Percentiles rank a stretch among this genome's conserved stretches.
Conservation (phyloP, 1,284 basidiomycete genomes). For the Tylopilus sp. region DNA sequence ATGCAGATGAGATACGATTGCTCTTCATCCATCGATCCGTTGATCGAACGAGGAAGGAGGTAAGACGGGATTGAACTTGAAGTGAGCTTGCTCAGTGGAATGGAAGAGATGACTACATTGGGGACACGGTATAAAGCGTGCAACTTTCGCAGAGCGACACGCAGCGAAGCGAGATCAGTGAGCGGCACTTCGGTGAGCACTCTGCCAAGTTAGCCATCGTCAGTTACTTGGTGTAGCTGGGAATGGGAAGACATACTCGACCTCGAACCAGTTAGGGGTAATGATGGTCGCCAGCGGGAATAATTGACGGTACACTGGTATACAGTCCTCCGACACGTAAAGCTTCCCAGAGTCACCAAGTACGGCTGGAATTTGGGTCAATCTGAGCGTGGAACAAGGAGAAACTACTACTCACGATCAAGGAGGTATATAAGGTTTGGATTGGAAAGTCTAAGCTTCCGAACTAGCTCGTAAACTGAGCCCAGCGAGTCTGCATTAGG, state of each 20-base stretch:
- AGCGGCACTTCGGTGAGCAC: conserved; percentile 71
- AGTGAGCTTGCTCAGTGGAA: conserved; percentile 61
- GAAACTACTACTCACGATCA: conserved; percentile 64
- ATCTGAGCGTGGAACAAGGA: conserved; percentile 3
- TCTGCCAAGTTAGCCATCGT: conserved; percentile 38
- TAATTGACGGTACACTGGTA: conserved; percentile 84
- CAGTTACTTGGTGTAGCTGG: not conserved
- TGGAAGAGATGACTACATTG: conserved; percentile 89
- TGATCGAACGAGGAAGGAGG: conserved; percentile 31
- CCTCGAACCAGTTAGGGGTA: conserved; percentile 98
- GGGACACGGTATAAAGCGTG: conserved; percentile 74
- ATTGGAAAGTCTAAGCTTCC: conserved; percentile 52
- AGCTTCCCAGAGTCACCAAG: conserved; percentile 85
- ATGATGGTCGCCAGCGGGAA: conserved; percentile 83
- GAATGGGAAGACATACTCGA: conserved; percentile 63
- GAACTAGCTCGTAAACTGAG: conserved; percentile 62
- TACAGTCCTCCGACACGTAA: conserved; percentile 84
- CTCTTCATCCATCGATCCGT: conserved; percentile 20
- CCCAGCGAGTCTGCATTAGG: conserved; percentile 78
- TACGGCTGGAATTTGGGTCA: conserved; percentile 71
- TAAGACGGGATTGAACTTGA: conserved; percentile 43
- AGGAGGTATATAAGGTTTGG: conserved; percentile 77
- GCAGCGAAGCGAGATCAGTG: conserved; percentile 60
- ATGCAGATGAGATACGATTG: conserved; percentile 70
- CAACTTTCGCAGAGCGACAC: conserved; percentile 64